Base-by-base conservation (phyloP, 306 rosid genomes). In the Sechiopsis laciniata region DNA sequence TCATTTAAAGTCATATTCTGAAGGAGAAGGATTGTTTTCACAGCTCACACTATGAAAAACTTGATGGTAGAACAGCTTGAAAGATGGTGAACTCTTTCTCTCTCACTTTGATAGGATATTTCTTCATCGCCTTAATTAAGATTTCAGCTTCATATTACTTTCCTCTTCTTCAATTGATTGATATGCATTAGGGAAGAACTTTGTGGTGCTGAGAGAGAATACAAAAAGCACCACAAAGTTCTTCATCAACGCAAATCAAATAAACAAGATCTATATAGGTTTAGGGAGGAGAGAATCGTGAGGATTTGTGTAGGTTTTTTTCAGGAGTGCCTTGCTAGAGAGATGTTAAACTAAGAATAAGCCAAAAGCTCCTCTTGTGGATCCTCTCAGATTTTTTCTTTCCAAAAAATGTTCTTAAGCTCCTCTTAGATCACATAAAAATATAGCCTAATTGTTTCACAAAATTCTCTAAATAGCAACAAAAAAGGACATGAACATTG, bases 401-500 rank as follows among this genome's bases (percentile, higher is more conserved):
- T 42, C 48, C 48, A 42, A 42, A 42, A 42, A 42, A 7, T 42
- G 11, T 42, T 42, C 11, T 42, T 42, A 42, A 42, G 48, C 48
- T 42, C 48, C 48, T 42, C 48, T 42, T 42, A 37, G 45, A 37
- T 37, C 45, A 37, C 45, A 37, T 42, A 9, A 7, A 42, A 42
- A 42, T 9, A 42, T 42, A 42, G 48, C 48, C 48, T 42, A 42
- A 42, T 71, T 65, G 40, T 17, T 78, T 42, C 52, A 72, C 65
- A 4, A 61, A 19, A 55, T 54, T 45, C 29, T 40, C 65, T 57
- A n/a, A 21, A 46, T 58, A 73, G 48, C 48, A 80, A 21, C 59
- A 63, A 65, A 69, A 51, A 64, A 79, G 63, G 13, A 51, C 74
- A 70, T 35, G 52, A 63, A 58, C 86, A 85, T 86, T 60, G 89